Base-by-base conservation (phyloP, 2,329 filamentous ascomycete species). In the Stemphylium vesicarium region DNA sequence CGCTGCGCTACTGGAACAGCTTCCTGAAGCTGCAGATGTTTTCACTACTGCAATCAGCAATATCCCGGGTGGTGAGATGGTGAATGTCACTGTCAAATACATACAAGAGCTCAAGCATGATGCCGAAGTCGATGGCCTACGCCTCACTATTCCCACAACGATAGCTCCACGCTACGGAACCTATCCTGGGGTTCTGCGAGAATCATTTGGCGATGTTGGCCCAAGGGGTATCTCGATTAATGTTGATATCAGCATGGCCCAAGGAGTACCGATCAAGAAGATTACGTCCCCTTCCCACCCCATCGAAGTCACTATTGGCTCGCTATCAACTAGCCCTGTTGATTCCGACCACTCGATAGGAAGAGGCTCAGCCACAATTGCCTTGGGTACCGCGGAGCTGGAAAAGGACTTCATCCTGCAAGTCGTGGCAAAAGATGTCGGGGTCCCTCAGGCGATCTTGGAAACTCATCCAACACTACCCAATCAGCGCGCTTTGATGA, bases 21-120 rank as follows among this genome's bases (percentile, higher is more conserved):
- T 50, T 4, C 39, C 47, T 22, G 35, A 54, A n/a, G 51, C 45
- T 12, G 46, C 46, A n/a, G 51, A 54, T 36, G 51, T 54, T 33
- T 50, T 54, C 22, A 50, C 39, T 36, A 54, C 46, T 20, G 20
- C 51, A 4, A 45, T 54, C 11, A 36, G 46, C 29, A 54, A 54
- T 11, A 18, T 54, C 13, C 20, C 39, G 1, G 11, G 10, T 2
- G 33, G 29, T 13, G 15, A 15, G 29, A 35, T 29, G 3, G 39
- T 50, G 8, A 7, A 39, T 10, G 8, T 54, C 13, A 44, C 51
- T 29, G 16, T 54, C 46, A 54, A 44, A 31, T 54, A 54, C 16
- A 26, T 54, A 12, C 51, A 54, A 20, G 51, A 54, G 29, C 35
- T 54, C 2, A 54, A 40, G 15, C 40, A 54, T 31, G 51, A 54